A percentile compares a stretch with the other conserved stretches of the same genome.
These are phyloP conservation scores for Colletotrichum sp. DNA, from an alignment of 2,329 filamentous ascomycete genomes.

Conservation along the genomic window DNA sequence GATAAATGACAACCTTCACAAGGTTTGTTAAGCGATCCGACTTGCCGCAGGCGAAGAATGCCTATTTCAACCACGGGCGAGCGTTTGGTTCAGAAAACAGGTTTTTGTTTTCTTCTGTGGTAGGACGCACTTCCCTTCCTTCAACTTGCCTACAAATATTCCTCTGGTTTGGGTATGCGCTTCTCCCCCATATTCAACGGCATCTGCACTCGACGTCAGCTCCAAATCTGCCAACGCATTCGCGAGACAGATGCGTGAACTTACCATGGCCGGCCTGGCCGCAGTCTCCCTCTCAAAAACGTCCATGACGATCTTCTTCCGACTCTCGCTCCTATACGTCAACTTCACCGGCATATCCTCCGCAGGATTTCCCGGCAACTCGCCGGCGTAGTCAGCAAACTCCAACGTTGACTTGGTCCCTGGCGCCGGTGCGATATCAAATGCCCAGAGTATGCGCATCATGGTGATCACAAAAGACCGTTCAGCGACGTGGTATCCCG, in stretches of 20 bases:
- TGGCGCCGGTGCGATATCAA: background rate
- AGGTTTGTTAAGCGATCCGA: background rate
- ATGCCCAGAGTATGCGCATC: background rate
- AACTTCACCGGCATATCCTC: background rate
- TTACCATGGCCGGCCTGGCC: background rate
- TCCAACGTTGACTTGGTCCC: background rate
- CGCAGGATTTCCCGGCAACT: background rate
- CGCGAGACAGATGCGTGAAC: background rate
- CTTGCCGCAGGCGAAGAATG: background rate
- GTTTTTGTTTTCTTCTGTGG: background rate
- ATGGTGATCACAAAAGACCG: background rate
- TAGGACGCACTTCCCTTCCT: background rate
- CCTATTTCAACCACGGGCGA: background rate
- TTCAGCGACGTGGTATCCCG: background rate
- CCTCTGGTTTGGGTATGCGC: background rate
- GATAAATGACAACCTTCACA: background rate
- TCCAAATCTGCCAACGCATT: background rate
- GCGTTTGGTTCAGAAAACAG: background rate
- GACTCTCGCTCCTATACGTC: background rate
- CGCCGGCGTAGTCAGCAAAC: background rate
- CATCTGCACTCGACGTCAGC: background rate
- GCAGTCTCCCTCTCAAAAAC: background rate
- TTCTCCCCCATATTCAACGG: background rate
- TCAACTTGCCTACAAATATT: background rate
- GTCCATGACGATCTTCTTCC: background rate